Percentiles rank a stretch among this genome's conserved stretches.
Conservation (phyloP, 768 basidiomycete species). For the Galerina marginata region DNA sequence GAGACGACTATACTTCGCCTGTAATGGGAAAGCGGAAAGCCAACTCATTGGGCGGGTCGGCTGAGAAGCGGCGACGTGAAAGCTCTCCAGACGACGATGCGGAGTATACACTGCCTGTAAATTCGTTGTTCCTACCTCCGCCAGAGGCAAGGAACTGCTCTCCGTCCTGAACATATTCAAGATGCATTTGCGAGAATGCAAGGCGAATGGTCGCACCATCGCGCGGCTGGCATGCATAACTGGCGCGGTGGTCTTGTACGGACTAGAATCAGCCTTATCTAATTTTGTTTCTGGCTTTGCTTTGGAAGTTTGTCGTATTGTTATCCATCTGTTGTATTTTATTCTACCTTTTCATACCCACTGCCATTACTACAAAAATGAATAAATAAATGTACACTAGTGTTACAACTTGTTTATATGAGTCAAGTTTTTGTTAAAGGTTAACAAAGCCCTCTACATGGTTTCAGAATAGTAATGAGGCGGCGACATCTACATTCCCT, state of each 20-base stretch:
- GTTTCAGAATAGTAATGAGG: conserved; percentile 80
- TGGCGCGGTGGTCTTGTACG: conserved; percentile 87
- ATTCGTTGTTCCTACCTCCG: conserved; percentile 81
- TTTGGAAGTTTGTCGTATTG: conserved; percentile 7
- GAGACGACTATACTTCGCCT: conserved; percentile 69
- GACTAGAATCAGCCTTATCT: conserved; percentile 82
- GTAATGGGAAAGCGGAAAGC: conserved; percentile 75
- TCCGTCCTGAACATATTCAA: conserved; percentile 86
- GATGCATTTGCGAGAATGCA: conserved; percentile 94
- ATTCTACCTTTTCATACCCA: conserved; percentile 5
- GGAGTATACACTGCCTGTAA: conserved; percentile 69
- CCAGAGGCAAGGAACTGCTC: conserved; percentile 80
- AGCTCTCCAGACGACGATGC: conserved; percentile 65
- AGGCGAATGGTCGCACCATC: conserved; percentile 78
- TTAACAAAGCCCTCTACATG: neutral
- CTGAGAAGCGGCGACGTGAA: conserved; percentile 60
- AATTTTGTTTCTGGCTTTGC: conserved; percentile 28
- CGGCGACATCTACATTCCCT: conserved; percentile 89
- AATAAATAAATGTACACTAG: conserved; percentile 18
- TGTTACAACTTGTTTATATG: conserved; percentile 14
- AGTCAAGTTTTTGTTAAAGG: neutral
- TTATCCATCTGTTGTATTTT: neutral
- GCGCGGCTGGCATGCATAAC: conserved; percentile 87
- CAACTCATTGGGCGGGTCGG: conserved; percentile 46
- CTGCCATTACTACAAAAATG: neutral